Evolutionary conservation across 768 basidiomycete species (phyloP).

Genomic region (Dentipellis fragilis): DNA sequence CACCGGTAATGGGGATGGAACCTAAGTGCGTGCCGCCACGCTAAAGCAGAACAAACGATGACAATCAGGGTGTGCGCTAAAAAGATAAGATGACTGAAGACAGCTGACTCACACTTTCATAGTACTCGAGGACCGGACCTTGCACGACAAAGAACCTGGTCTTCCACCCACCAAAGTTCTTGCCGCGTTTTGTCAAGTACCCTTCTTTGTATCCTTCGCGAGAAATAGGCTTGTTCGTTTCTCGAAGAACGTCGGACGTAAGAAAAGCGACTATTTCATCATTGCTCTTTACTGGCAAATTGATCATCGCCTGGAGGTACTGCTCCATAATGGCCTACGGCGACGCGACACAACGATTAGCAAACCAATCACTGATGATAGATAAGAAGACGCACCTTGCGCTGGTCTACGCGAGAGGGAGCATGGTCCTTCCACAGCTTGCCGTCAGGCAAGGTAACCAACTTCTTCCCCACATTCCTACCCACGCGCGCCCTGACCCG

Average conservation of each 20-base stretch:
- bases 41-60: slow-evolving; percentile 24
- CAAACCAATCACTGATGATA: background rate
- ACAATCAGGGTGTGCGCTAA: background rate
- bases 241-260: slow-evolving; percentile 78
- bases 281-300: slow-evolving; percentile 78
- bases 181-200: slow-evolving; percentile 90
- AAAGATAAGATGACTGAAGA: slow-evolving; percentile 1
- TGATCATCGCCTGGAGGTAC: slow-evolving; percentile 78
- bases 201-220: slow-evolving; percentile 88
- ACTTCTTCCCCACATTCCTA: slow-evolving; percentile 66
- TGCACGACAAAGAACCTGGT: slow-evolving; percentile 91
- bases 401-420: slow-evolving; percentile 90
- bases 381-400: slow-evolving; percentile 57
- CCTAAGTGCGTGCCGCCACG: slow-evolving; percentile 89
- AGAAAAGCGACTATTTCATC: slow-evolving; percentile 88
- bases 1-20: slow-evolving; percentile 81
- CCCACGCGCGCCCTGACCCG: slow-evolving; percentile 49
- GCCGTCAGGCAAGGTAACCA: slow-evolving; percentile 79
- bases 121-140: slow-evolving; percentile 88
- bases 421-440: slow-evolving; percentile 96
- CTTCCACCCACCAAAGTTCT: slow-evolving; percentile 98
- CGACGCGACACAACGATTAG: slow-evolving; percentile 7
- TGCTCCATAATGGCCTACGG: slow-evolving; percentile 64
- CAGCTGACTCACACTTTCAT: slow-evolving; percentile 73
- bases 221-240: slow-evolving; percentile 65